These are phyloP conservation scores for Ascochyta viciae-villosae DNA, from an alignment of 2,329 filamentous ascomycete species.

Conservation along the genomic window DNA sequence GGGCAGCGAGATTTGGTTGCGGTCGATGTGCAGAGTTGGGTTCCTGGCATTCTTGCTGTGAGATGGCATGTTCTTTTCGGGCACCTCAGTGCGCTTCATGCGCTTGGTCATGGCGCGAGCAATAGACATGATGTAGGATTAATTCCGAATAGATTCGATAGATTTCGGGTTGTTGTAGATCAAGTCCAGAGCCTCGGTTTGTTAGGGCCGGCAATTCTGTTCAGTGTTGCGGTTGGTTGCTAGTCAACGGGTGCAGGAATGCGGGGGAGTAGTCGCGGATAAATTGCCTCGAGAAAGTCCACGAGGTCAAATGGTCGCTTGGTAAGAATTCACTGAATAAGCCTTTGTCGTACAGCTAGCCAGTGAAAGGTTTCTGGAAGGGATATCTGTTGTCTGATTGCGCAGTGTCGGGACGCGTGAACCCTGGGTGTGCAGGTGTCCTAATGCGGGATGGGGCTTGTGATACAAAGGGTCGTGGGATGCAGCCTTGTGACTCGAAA, in stretches of 20 bases:
- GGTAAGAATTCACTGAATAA: constrained; percentile 27
- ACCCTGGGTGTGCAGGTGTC: constrained; percentile 34
- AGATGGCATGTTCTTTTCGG: constrained; percentile 35
- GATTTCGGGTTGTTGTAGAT: constrained; percentile 28
- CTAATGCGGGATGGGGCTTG: constrained; percentile 34
- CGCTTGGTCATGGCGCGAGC: constrained; percentile 76
- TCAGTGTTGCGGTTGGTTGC: constrained; percentile 32
- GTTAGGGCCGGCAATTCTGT: constrained; percentile 42
- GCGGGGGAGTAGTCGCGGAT: constrained; percentile 47
- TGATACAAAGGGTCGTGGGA: constrained; percentile 35
- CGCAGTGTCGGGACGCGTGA: constrained; percentile 34
- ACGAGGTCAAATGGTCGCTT: constrained; percentile 29
- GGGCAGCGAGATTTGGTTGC: constrained; percentile 83
- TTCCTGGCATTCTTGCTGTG: constrained; percentile 57
- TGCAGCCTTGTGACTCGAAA: constrained; percentile 18
- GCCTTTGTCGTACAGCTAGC: constrained; percentile 31
- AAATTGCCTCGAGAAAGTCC: constrained; percentile 38
- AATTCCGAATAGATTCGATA: constrained; percentile 38
- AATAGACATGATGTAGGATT: constrained; percentile 61
- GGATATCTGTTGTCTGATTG: constrained; percentile 26
- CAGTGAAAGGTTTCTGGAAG: constrained; percentile 30
- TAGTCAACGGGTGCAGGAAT: constrained; percentile 36
- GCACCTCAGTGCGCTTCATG: constrained; percentile 63
- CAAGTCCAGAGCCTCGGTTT: constrained; percentile 11
- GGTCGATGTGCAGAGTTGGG: constrained; percentile 57